phyloP scores from a whole-genome alignment of 2,329 filamentous ascomycete species.

The Ceratocystis cubensis region DNA sequence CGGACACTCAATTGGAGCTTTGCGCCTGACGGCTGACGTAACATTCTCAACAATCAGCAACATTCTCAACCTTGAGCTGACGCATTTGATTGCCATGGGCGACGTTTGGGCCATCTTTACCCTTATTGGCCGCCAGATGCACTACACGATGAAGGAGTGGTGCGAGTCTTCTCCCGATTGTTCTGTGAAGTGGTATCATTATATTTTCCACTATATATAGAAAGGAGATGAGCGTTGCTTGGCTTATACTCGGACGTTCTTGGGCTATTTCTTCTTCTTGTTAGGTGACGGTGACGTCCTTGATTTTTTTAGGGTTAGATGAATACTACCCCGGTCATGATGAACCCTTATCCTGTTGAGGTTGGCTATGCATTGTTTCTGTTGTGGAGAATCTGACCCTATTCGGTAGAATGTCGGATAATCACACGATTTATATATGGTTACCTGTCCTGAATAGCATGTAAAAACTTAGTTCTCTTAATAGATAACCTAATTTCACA shows the following conservation, averaged over 20 bases:
- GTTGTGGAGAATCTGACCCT: too few relatives aligned
- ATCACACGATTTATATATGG: too few relatives aligned
- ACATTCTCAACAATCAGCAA: slow-evolving; percentile 22
- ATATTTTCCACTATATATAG: background rate
- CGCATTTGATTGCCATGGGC: slow-evolving; percentile 16
- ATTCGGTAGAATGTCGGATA: too few relatives aligned
- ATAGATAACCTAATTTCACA: too few relatives aligned
- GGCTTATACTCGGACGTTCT: background rate
- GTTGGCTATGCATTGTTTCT: too few relatives aligned
- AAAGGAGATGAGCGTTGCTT: background rate
- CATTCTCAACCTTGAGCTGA: slow-evolving; percentile 31
- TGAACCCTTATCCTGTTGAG: too few relatives aligned
- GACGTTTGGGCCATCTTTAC: slow-evolving; percentile 17
- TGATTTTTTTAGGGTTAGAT: background rate
- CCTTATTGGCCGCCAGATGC: slow-evolving; percentile 14
- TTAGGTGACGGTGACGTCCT: background rate
- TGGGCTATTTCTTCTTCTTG: background rate
- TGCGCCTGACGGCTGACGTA: slow-evolving; percentile 19
- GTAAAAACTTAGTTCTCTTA: too few relatives aligned
- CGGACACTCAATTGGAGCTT: slow-evolving; percentile 20
- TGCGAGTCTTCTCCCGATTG: slow-evolving; percentile 6
- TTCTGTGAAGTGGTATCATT: background rate
- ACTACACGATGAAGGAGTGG: slow-evolving; percentile 19
- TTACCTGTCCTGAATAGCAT: too few relatives aligned
- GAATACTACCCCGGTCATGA: background rate